These are phyloP conservation scores for Nothopassalora personata DNA, from an alignment of 2,329 filamentous ascomycete genomes.

Conservation along the genomic window DNA sequence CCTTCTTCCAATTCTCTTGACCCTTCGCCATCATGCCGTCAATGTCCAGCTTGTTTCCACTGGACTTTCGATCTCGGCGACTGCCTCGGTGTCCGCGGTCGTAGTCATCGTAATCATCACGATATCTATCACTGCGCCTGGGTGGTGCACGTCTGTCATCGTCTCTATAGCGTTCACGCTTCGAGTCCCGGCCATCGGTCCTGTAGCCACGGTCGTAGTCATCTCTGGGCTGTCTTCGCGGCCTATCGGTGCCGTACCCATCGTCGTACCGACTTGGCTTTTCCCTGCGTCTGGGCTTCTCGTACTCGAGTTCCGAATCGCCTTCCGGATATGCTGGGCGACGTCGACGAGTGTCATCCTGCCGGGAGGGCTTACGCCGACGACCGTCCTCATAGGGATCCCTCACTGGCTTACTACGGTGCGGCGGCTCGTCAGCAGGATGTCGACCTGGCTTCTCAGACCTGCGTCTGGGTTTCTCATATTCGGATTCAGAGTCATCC, in stretches of 20 bases:
- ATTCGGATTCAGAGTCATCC: constrained; percentile 19
- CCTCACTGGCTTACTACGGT: constrained; percentile 12
- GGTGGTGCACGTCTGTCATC: constrained; percentile 7
- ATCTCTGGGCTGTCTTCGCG: constrained; percentile 20
- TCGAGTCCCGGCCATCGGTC: constrained; percentile 26
- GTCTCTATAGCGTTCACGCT: constrained; percentile 22
- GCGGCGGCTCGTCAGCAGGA: constrained; percentile 12
- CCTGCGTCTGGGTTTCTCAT: constrained; percentile 15
- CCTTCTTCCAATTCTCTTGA: constrained; percentile 29
- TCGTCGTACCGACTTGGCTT: constrained; percentile 22
- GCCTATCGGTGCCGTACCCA: constrained; percentile 28
- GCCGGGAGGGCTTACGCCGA: constrained; percentile 11
- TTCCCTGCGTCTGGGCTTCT: constrained; percentile 16
- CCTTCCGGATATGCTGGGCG: constrained; percentile 11
- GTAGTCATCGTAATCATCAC: constrained; percentile 19
- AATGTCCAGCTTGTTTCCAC: constrained; percentile 18
- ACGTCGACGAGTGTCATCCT: constrained; percentile 3
- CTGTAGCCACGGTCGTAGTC: constrained; percentile 27
- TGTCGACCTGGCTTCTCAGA: constrained; percentile 13
- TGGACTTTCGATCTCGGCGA: constrained; percentile 4
- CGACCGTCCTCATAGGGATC: constrained; percentile 18
- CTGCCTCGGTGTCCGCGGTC: constrained; percentile 14
- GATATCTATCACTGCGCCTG: constrained; percentile 12
- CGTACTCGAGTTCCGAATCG: constrained; percentile 19
- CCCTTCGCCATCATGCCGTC: constrained; percentile 26